Evolutionary conservation across 1,139 yeast species (phyloP).

Genomic region (Pichia terricola): DNA sequence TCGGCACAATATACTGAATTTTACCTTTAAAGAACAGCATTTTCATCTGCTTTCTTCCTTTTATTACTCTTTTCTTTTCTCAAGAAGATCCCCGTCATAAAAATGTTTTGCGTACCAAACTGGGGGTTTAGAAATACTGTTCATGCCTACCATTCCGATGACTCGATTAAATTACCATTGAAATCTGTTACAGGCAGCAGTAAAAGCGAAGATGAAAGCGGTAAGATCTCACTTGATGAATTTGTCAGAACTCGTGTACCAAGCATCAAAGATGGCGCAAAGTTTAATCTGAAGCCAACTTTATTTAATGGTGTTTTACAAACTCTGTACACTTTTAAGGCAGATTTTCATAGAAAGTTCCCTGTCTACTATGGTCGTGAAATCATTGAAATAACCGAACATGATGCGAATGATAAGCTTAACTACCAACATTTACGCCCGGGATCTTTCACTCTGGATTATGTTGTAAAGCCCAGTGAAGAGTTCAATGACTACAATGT

Average conservation of each 20-base stretch:
- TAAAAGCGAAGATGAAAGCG: conserved; percentile 15
- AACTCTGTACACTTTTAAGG: conserved; percentile 55
- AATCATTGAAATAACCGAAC: conserved; percentile 43
- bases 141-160: conserved; percentile 24
- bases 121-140: conserved; percentile 36
- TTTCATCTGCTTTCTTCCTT: too few relatives aligned
- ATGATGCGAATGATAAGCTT: background rate
- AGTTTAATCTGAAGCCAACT: conserved; percentile 51
- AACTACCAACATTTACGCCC: conserved; percentile 23
- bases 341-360: conserved; percentile 42
- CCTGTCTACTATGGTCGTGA: conserved; percentile 72
- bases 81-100: too few relatives aligned
- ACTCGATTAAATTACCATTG: conserved; percentile 33
- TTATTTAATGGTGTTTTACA: conserved; percentile 70
- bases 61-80: too few relatives aligned
- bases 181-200: conserved; percentile 17
- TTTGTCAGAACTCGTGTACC: conserved; percentile 37
- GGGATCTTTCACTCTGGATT: conserved; percentile 71
- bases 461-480: conserved; percentile 40
- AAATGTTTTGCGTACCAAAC: conserved; percentile 12
- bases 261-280: conserved; percentile 34
- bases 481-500: conserved; percentile 30
- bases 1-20: too few relatives aligned
- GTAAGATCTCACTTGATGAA: conserved; percentile 26
- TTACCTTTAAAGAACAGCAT: too few relatives aligned